Base-by-base conservation (phyloP, 129 eudicot species). In the Tagetes patula region DNA sequence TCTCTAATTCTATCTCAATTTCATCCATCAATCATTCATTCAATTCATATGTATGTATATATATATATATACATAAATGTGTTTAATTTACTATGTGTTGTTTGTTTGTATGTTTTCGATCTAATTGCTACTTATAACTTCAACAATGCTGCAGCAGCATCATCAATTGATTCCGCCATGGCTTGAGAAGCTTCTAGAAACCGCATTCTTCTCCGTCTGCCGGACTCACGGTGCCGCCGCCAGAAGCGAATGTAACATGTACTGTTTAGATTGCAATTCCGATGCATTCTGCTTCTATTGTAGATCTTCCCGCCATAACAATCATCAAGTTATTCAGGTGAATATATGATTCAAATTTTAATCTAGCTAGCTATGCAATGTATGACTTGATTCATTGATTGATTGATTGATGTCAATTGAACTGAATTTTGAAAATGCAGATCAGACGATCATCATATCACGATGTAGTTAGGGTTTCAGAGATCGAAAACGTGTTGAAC, bases 281-380 rank as follows among this genome's bases (percentile, higher is more conserved):
- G 82, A 79, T 47, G 85, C 97, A 11, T 94, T 94, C 55, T 94
- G 98, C 87, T 94, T 87, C 78, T 94, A 94, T 56, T 94, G 98
- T 82, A 75, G 97, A 64, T 94, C 98, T 34, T 86, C 98, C 1
- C 86, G 69, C 68, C 98, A 94, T 78, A 86, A 88, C 71, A 96
- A 94, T 72, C 98, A 94, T 80, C 98, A 90, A 79, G 98, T 94
- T 8, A 86, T 94, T 83, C 98, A 94, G 96, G 98, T 90, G 0
- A 0, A 41, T 2, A 39, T 39, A 39, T 39, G 4, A 39, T 39
- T 39, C 3, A 39, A 2, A 2, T 39, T 39, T 4, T 39, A 2
- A 39, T 39, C 42, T 20, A 20, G 27, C 27, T 20, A 20, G 27
- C 27, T 20, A 20, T 20, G 0, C 27, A 20, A 20, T 20, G 27